These are phyloP conservation scores for Aspergillus glaucus DNA, from an alignment of 2,329 filamentous ascomycete species.

Conservation along the genomic window DNA sequence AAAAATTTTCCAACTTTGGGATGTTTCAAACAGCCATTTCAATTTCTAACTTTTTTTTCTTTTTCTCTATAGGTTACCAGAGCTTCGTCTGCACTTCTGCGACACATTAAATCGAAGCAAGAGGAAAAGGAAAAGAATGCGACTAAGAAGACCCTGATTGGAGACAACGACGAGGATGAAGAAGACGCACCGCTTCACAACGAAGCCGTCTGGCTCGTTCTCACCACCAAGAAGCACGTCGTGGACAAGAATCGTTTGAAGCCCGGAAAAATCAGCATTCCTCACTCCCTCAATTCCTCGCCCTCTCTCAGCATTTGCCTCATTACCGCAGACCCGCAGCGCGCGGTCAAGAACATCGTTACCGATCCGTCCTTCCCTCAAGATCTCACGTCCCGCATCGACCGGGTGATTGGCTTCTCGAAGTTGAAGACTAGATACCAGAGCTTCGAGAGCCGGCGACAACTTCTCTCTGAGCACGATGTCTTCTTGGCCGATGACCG, in stretches of 20 bases:
- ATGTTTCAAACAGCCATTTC: conserved; percentile 1
- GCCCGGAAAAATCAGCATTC: conserved; percentile 73
- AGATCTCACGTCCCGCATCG: conserved; percentile 61
- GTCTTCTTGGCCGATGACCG: conserved; percentile 90
- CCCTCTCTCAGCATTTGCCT: conserved; percentile 69
- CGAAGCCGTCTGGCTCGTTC: conserved; percentile 54
- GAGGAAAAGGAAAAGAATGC: conserved; percentile 43
- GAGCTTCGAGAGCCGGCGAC: conserved; percentile 78
- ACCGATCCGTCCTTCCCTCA: conserved; percentile 65
- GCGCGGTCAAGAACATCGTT: conserved; percentile 83
- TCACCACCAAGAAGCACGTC: conserved; percentile 62
- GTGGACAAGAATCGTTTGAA: conserved; percentile 72
- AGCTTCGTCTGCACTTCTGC: conserved; percentile 54
- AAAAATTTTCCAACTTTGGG: background rate
- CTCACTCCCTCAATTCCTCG: conserved; percentile 66
- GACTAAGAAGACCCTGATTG: conserved; percentile 51
- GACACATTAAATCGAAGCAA: conserved; percentile 49
- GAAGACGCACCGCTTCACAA: conserved; percentile 41
- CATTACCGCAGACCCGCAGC: conserved; percentile 76
- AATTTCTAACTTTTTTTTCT: conserved; percentile 3
- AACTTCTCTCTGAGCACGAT: conserved; percentile 80
- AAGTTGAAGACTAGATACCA: conserved; percentile 88
- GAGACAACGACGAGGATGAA: conserved; percentile 39
- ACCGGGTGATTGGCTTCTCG: conserved; percentile 69
- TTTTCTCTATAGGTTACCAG: conserved; percentile 44